A percentile compares a stretch with the other conserved stretches of the same genome.
phyloP scores from a whole-genome alignment of 2,329 filamentous ascomycete species.

The Fusarium albosuccineum region DNA sequence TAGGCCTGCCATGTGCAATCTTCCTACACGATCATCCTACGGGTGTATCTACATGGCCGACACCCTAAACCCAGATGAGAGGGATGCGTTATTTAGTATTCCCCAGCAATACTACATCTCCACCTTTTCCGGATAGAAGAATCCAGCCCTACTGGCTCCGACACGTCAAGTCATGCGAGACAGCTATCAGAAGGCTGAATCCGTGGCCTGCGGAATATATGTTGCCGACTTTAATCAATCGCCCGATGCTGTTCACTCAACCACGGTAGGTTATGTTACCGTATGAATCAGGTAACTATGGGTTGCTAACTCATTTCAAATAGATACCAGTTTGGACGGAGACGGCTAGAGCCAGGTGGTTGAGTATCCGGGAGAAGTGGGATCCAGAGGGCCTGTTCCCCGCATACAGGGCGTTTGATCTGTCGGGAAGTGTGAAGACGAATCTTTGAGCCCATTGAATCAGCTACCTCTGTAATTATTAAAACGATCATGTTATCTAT shows the following conservation, averaged over 20 bases:
- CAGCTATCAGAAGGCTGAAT: not conserved
- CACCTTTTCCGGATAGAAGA: slow-evolving; percentile 5
- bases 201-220: slow-evolving; percentile 14
- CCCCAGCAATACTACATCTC: slow-evolving; percentile 15
- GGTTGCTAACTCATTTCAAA: not conserved
- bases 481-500: no score
- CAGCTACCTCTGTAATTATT: no score
- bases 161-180: not conserved
- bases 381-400: slow-evolving; percentile 3
- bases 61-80: not conserved
- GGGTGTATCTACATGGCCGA: slow-evolving; percentile 10
- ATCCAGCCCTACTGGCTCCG: not conserved
- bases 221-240: slow-evolving; percentile 8
- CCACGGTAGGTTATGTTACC: not conserved
- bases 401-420: not conserved
- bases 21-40: slow-evolving; percentile 5
- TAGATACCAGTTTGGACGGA: not conserved
- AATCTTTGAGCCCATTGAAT: no score
- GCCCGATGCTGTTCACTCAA: not conserved
- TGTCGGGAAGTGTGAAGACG: no score
- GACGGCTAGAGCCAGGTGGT: slow-evolving; percentile 3
- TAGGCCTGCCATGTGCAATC: slow-evolving; percentile 1
- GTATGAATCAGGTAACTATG: not conserved
- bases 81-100: slow-evolving; percentile 8
- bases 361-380: slow-evolving; percentile 11